Base-by-base conservation (phyloP, 148 eudicot species). In the Dysphania ambrosioides region DNA sequence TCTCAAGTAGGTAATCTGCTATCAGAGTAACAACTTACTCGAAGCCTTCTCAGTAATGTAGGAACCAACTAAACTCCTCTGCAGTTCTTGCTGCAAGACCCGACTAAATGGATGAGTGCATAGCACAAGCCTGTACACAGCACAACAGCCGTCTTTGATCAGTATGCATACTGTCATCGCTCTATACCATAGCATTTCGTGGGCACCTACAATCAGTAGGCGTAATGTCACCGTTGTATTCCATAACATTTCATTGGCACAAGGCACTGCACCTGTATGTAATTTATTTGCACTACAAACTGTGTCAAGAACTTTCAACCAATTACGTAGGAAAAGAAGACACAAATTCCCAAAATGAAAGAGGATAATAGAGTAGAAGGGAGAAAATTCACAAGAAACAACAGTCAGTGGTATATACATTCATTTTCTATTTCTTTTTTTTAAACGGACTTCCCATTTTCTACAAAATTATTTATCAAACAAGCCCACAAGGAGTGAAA, bases 401-500 rank as follows among this genome's bases (percentile, higher is more conserved):
- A 27, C 40, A 38, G 57, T 55, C 82, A 47, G 42, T 76, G 49
- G 38, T 78, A 78, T 76, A 30, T 81, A 84, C 80, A 79, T 34
- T 70, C 69, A 13, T 61, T 58, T 41, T 40, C 47, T 35, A 60
- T 41, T 51, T 78, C 64, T 55, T 55, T 31, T 62, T 26, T 29
- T 61, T 62, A 2, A 0, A 57, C 71, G 67, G 72, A 71, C 72
- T 70, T 64, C 21, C 4, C 53, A 64, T 51, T 71, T 57, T 80
- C 77, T 75, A 76, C 71, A 75, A 84, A 72, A 34, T 85, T 82
- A 85, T 85, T 85, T 85, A 85, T 85, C 69, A 32, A 62, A 82
- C 87, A 82, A 79, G 75, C 71, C 81, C 82, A 70, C 44, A 53
- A 72, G 68, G 53, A 31, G 80, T 53, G 79, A 72, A 65, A 70